Conservation (phyloP, 2,329 filamentous ascomycete species). For the Anisogramma anomala region DNA sequence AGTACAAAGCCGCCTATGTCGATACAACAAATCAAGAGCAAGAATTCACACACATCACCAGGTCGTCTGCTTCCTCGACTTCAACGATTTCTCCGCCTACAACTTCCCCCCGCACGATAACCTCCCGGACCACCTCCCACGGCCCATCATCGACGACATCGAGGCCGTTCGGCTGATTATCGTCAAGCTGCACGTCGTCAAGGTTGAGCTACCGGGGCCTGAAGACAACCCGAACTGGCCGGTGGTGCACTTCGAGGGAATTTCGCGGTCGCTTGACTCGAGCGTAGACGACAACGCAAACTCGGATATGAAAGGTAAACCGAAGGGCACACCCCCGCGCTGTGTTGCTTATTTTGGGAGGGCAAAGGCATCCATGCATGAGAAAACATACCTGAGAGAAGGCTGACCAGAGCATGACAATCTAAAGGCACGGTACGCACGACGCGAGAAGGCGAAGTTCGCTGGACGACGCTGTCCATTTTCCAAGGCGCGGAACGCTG, state of each 20-base stretch:
- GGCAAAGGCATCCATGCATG: background rate
- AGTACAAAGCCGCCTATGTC: conserved; percentile 17
- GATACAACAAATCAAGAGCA: background rate
- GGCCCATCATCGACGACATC: conserved; percentile 43
- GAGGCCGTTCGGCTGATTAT: conserved; percentile 62
- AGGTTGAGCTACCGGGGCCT: conserved; percentile 45
- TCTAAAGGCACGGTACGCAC: conserved; percentile 47
- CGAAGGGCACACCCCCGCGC: conserved; percentile 12
- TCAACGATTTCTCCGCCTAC: conserved; percentile 59
- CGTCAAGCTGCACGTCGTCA: conserved; percentile 52
- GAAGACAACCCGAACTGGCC: conserved; percentile 48
- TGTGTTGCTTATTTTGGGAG: background rate
- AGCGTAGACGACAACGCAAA: conserved; percentile 58
- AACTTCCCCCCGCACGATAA: conserved; percentile 48
- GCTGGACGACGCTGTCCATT: conserved; percentile 61
- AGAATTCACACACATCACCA: conserved; percentile 11
- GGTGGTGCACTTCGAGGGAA: conserved; percentile 57
- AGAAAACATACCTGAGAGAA: background rate
- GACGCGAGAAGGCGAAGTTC: conserved; percentile 58
- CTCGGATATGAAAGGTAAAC: conserved; percentile 48
- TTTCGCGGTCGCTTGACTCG: conserved; percentile 49
- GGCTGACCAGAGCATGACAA: conserved; percentile 13
- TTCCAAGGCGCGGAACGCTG: conserved; percentile 55
- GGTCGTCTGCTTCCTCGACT: conserved; percentile 47
- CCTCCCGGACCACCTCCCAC: conserved; percentile 31